Percentiles rank a stretch among this genome's conserved stretches.
phyloP scores from a whole-genome alignment of 73 alveolate species.

The Symbiodinium natans region DNA sequence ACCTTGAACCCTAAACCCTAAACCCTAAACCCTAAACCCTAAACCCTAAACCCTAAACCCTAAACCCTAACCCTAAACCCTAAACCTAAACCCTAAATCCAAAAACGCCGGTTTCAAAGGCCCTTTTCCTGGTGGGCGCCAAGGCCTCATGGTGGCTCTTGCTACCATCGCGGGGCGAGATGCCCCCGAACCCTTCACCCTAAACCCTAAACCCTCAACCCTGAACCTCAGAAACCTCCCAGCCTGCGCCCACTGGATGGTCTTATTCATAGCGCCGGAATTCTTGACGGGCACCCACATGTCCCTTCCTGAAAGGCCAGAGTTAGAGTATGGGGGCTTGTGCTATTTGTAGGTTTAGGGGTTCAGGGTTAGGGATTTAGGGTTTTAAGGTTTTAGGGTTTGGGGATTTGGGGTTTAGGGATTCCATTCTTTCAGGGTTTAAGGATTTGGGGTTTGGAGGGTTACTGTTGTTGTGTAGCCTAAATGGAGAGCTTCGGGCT shows the following conservation, averaged over 20 bases:
- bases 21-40: neutral
- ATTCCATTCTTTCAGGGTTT: no score
- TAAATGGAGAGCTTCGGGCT: no score
- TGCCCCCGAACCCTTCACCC: neutral
- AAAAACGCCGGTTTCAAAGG: neutral
- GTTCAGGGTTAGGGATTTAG: neutral
- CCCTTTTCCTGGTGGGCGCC: no score
- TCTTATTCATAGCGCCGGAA: slow-evolving; percentile 41
- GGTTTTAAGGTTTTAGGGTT: no score
- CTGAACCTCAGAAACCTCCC: neutral
- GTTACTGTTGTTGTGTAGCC: no score
- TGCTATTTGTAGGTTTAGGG: neutral
- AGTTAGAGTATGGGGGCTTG: no score
- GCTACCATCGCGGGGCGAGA: no score
- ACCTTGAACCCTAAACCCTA: no score
- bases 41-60: neutral
- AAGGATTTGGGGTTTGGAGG: neutral
- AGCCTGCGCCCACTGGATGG: slow-evolving; percentile 90
- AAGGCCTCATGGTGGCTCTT: no score
- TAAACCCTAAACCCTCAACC: neutral
- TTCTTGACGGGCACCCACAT: slow-evolving; percentile 82
- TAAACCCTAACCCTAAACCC: neutral
- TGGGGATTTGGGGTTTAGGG: no score
- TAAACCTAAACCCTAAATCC: neutral
- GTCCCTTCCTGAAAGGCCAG: slow-evolving; percentile 42